Evolutionary conservation across 2,329 filamentous ascomycete genomes (phyloP), one percentile per base, ranked within the genome.

Genomic region (Calonectria hawksworthii): DNA sequence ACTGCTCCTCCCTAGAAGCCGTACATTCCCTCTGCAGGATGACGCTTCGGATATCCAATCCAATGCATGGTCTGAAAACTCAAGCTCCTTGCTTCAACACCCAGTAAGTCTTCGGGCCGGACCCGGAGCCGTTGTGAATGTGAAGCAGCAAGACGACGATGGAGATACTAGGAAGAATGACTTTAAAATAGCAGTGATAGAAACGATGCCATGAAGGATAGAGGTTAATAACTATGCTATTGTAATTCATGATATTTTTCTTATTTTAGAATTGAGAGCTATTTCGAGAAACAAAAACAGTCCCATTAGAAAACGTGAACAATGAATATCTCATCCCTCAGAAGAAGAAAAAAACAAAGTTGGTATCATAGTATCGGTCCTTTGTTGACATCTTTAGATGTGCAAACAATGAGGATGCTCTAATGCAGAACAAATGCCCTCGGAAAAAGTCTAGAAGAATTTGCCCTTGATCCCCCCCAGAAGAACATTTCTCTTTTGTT

Each of bases 401-500:
- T 8, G 34, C 38, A 10, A 61, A 63, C 34, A 63, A 38, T 16
- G 56, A 23, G 23, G 23, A 63, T 28, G 14, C 16, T 41, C 56
- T 41, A 63, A 41, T 63, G 34, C 3, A 63, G 56, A 63, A 63
- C 56, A 28, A 61, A 41, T 23, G 34, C 34, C 34, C 34, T 11
- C 4, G 38, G 26, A 28, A 18, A 36, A 38, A 9, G n/a, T 63
- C 70, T 79, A 86, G 69, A 86, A 85, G 64, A 92, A 93, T 80
- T 92, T 92, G 82, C 90, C 88, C 82, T 91, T 93, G 23, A 93
- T 85, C 74, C 90, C 88, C 1, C 96, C 95, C 79, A 98, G 86
- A 18, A 98, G 88, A 77, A 97, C 88, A 76, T 95, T 96, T 83
- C 93, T 92, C 90, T 99, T 99, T 88, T 99, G 96, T 86, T 93